Base-by-base conservation (phyloP, 352 stramenopile species). In the Phytophthora uliginosa region DNA sequence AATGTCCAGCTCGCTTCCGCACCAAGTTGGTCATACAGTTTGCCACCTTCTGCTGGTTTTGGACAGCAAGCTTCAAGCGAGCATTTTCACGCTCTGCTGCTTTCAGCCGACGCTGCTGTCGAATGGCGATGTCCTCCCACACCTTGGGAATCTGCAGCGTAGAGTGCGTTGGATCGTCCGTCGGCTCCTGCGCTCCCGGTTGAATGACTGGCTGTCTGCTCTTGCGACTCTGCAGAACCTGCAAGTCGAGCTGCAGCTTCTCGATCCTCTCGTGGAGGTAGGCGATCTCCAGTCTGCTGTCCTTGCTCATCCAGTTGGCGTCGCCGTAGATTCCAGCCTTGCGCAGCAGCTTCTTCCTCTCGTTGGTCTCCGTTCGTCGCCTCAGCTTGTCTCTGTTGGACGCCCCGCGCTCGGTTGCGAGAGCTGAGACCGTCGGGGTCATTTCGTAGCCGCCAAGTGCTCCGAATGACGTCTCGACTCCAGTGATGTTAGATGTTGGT, bases 201-300 rank as follows among this genome's bases (percentile, higher is more conserved):
- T 45, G 34, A 26, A 33, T 71, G 45, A 31, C 52, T 70, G 18
- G 33, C 53, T 67, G 51, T 59, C 63, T 69, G 53, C n/a, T 51
- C 54, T 66, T 76, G 59, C 59, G 69, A 61, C 34, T 70, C 52
- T 76, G 59, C 28, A 92, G 53, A 45, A 79, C 82, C 13, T 76
- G 81, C 40, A 93, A 57, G 66, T 56, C 50, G 24, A 56, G 50
- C 50, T 56, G 50, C 4, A 56, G 50, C 42, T 91, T 83, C n/a
- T 91, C 83, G 12, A 85, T 80, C 42, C 88, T 85, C 48, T 92
- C 73, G 33, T 86, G 89, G 10, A 95, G 61, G 67, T 94, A 94
- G 9, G 69, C 68, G 18, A 88, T 82, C 24, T 95, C 88, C 20
- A 93, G 80, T 69, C 87, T 86, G 51, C 65, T 73, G 48, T 81